A percentile compares a stretch with the other conserved stretches of the same genome.
These are phyloP conservation scores for Calendula officinalis DNA, from an alignment of 129 eudicot genomes.

Conservation along the genomic window DNA sequence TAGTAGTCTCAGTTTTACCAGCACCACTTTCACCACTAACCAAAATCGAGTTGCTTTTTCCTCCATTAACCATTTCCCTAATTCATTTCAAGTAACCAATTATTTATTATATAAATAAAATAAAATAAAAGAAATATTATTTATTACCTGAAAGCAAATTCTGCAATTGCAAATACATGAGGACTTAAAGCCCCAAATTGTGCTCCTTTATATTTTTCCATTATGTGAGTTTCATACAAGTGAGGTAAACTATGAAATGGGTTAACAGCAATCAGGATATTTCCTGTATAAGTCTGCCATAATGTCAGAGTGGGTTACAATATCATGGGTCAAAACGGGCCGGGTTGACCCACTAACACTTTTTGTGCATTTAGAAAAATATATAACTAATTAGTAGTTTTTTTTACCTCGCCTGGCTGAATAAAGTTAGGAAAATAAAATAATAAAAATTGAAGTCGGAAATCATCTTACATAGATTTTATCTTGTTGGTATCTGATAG, in stretches of 20 bases:
- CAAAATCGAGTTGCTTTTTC: constrained; percentile 87
- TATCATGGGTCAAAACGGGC: constrained; percentile 18
- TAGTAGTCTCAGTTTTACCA: constrained; percentile 98
- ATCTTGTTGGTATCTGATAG: constrained; percentile 75
- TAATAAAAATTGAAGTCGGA: constrained; percentile 22
- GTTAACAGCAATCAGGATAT: constrained; percentile 94
- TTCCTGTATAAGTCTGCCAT: constrained; percentile 97
- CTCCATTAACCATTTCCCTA: constrained; percentile 93
- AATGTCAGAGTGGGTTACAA: constrained; percentile 52
- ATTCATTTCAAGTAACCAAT: constrained; percentile 35
- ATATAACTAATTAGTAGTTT: constrained; percentile 1
- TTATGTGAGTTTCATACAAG: constrained; percentile 78
- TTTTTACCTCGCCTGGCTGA: constrained; percentile 33
- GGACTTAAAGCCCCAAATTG: constrained; percentile 89
- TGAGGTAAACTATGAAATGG: constrained; percentile 95
- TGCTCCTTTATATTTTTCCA: constrained; percentile 94
- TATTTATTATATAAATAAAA: constrained; percentile 15
- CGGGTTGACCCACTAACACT: neutral
- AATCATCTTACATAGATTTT: constrained; percentile 86
- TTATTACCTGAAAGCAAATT: constrained; percentile 76
- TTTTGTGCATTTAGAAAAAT: neutral
- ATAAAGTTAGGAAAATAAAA: constrained; percentile 7
- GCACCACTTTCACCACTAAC: constrained; percentile 99
- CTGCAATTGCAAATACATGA: constrained; percentile 97
- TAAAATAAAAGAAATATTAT: constrained; percentile 8